Evolutionary conservation across 1,284 basidiomycete genomes (phyloP), one percentile per base, ranked within the genome.

Genomic region (Ganoderma leucocontextum): DNA sequence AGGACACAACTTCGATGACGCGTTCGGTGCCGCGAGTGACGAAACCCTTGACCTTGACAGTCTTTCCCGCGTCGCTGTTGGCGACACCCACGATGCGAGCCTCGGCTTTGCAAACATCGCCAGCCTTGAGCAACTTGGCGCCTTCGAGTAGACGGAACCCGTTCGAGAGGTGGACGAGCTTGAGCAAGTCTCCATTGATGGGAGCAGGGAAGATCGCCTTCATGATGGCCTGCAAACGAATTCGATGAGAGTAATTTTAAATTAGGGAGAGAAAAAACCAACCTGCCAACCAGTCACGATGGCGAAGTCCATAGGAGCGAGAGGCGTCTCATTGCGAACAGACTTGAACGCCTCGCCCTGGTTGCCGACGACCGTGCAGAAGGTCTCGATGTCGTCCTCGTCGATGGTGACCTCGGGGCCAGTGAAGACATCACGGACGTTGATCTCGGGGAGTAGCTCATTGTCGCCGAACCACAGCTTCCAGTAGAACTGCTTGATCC

Each of bases 221-320:
- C 92, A 98, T 98, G 81, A 98, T 98, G 10, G 96, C 94, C 94
- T 97, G 73, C 63, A 44, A 57, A 64, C 44, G 38, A 36, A 39
- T 62, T 70, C 19, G 71, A 63, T 63, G 58, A 70, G 60, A 1
- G 36, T n/a, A 69, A 70, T 62, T 67, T 29, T 10, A n/a, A 8
- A 41, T 68, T 29, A 36, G 38, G 41, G 38, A 41, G 25, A 58
- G 47, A 58, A 25, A 39, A 25, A 36, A 81, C 90, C 73, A 77
- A 95, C 95, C 90, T 96, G 91, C 97, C 97, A 99, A 57, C 97
- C 96, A 60, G 96, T 93, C 68, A 99, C 97, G 78, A 99, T 99
- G 65, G 96, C 96, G 78, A 98, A 99, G 84, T 99, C 98, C 95
- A 99, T 98, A 0, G 97, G 97, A 0, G 95, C 95, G 76, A 92